Base-by-base conservation (phyloP, 2,329 filamentous ascomycete genomes). In the Penicillium sp. region DNA sequence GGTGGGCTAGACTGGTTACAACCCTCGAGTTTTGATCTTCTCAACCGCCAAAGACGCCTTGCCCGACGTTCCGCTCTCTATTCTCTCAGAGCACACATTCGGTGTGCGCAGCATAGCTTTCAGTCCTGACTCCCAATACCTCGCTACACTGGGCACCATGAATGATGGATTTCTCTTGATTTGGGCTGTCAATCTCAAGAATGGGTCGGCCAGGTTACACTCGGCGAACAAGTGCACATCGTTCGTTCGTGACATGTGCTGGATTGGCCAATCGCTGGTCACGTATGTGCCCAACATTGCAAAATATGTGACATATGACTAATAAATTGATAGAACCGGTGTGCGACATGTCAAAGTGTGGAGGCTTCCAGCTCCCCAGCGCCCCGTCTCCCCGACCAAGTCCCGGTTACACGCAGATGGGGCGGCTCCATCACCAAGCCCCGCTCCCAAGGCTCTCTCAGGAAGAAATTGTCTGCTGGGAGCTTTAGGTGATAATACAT, bases 151-250 rank as follows among this genome's bases (percentile, higher is more conserved):
- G 13, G 95, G 95, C 27, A 86, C 89, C 19, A 85, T 90, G 54
- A 97, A 97, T 71, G 95, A 99, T 75, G 93, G 93, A 1, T 98
- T 96, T 70, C 81, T 99, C 21, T 96, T 93, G 72, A 83, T 98
- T 27, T 98, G 93, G 93, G 86, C 83, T 64, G 85, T 97, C 63
- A 92, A 96, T 68, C 78, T 88, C n/a, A 89, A 87, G 49, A 95
- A 86, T 10, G 93, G 93, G 19, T 84, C 88, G 21, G 88, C 92
- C 2, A 92, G 83, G 66, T 80, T 98, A 33, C 83, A 88, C 84
- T 93, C 82, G 72, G 96, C 84, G 81, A 98, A 98, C 75, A 91
- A 95, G 72, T 98, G 95, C 76, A 98, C 93, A 7, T 92, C 91
- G 19, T 87, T 87, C 60, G 85, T 98, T 67, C 88, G 88, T 62